These are phyloP conservation scores for Aspergillus nomiae DNA, from an alignment of 2,329 filamentous ascomycete species.

Conservation along the genomic window DNA sequence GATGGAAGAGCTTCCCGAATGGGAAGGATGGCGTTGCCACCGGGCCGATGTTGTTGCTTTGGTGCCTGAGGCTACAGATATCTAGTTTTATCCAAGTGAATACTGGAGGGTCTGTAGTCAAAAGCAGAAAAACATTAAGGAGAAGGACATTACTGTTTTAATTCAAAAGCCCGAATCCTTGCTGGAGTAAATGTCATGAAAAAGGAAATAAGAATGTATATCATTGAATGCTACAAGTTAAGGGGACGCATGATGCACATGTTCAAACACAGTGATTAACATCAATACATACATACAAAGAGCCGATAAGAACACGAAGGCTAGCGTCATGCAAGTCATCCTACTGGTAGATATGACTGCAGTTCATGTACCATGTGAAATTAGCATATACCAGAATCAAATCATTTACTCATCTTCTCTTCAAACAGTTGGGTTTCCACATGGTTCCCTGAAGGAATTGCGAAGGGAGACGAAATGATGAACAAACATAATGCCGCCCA, in stretches of 20 bases:
- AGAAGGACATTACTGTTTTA: neutral
- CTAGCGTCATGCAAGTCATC: conserved; percentile 2
- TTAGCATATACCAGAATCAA: conserved; percentile 25
- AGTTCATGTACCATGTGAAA: conserved; percentile 20
- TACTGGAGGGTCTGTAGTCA: neutral
- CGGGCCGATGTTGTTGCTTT: conserved; percentile 4
- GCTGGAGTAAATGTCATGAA: neutral
- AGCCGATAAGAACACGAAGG: conserved; percentile 13
- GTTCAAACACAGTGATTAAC: conserved; percentile 6
- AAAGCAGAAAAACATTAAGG: neutral
- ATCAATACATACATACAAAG: conserved; percentile 24
- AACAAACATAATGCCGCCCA: conserved; percentile 6
- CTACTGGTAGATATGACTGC: conserved; percentile 2
- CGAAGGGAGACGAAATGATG: conserved; percentile 1
- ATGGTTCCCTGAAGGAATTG: neutral
- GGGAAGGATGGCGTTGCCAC: conserved; percentile 10
- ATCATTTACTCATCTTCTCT: conserved; percentile 24
- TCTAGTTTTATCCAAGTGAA: neutral
- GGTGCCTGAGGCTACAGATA: conserved; percentile 9
- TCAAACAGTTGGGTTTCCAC: conserved; percentile 10
- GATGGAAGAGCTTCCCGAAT: conserved; percentile 5
- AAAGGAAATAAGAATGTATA: neutral
- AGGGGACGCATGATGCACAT: neutral
- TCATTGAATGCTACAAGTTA: neutral
- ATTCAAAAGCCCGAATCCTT: neutral